Base-by-base conservation (phyloP, 495 filamentous ascomycete genomes). In the Massariosphaeria phaeospora region DNA sequence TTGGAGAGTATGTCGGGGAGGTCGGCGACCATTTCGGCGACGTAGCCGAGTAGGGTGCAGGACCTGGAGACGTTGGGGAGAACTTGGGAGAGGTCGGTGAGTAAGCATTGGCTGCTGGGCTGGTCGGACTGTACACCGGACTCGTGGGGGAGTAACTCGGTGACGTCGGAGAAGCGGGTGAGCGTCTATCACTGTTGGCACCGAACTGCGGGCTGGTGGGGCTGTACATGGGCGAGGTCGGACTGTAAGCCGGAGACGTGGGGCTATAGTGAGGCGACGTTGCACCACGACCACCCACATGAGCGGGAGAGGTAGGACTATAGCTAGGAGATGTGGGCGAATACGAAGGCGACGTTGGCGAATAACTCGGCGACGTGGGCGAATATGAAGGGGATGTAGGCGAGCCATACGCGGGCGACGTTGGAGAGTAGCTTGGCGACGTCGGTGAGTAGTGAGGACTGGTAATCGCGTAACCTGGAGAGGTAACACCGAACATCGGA, bases 271-370 rank as follows among this genome's bases (percentile, higher is more conserved):
- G 62, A 1, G 72, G 71, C 40, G 69, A 72, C 2, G 73, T 80
- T 11, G 82, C 60, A 78, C 17, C 76, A 36, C 76, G 76, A 6
- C 10, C 75, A 25, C 48, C 57, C 7, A 75, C 72, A 2, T 80
- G 78, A 6, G 74, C 75, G 35, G 80, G 80, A 36, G 79, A 81
- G 12, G 81, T 78, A 23, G 81, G 79, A 57, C 75, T 79, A 66
- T 81, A 82, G 58, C 68, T 77, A 12, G 81, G 81, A n/a, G 78
- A 82, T 13, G 82, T 81, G 6, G 82, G 82, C 34, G 75, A 80
- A 64, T 82, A 83, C 20, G 74, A 84, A 26, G 91, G 90, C 34
- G 88, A 94, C 0, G 88, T 91, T 0, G 89, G 89, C 59, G 84
- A 67, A 39, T 69, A 71, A 29, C 52, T 62, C 30, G 51, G 63